phyloP scores from a whole-genome alignment of 306 rosid genomes.

The Cucumis sativus region DNA sequence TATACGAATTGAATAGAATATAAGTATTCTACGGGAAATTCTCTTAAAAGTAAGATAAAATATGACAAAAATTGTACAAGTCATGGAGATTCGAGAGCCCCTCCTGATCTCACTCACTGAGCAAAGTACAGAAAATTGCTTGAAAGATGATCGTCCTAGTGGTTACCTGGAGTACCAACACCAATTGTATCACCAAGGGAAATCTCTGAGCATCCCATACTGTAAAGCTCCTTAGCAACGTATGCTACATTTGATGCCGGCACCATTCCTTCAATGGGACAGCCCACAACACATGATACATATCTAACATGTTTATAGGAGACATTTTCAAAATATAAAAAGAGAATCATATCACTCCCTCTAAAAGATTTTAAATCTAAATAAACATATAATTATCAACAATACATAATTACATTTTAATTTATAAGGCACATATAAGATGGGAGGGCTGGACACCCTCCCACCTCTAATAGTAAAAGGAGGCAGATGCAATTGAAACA shows the following conservation, averaged over 20 bases:
- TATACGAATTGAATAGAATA: background rate
- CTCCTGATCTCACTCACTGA: too few relatives aligned
- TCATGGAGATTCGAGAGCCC: too few relatives aligned
- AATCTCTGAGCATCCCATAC: conserved; percentile 84
- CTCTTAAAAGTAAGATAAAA: background rate
- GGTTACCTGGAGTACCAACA: conserved; percentile 90
- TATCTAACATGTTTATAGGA: conserved; percentile 34
- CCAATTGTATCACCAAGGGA: conserved; percentile 96
- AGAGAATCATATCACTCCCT: background rate
- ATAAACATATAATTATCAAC: background rate
- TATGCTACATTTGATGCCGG: conserved; percentile 71
- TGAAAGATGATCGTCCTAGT: background rate
- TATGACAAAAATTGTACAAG: too few relatives aligned
- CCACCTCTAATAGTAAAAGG: background rate
- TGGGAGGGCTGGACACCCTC: background rate
- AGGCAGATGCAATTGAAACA: background rate
- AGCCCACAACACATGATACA: conserved; percentile 87
- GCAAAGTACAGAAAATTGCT: too few relatives aligned
- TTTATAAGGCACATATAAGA: background rate
- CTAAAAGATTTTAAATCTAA: background rate
- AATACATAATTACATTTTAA: background rate
- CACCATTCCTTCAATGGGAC: conserved; percentile 75
- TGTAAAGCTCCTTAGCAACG: conserved; percentile 65
- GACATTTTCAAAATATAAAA: background rate
- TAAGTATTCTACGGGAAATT: background rate